Evolutionary conservation across 1,284 basidiomycete species (phyloP).

Genomic region (Tilletia setariae): DNA sequence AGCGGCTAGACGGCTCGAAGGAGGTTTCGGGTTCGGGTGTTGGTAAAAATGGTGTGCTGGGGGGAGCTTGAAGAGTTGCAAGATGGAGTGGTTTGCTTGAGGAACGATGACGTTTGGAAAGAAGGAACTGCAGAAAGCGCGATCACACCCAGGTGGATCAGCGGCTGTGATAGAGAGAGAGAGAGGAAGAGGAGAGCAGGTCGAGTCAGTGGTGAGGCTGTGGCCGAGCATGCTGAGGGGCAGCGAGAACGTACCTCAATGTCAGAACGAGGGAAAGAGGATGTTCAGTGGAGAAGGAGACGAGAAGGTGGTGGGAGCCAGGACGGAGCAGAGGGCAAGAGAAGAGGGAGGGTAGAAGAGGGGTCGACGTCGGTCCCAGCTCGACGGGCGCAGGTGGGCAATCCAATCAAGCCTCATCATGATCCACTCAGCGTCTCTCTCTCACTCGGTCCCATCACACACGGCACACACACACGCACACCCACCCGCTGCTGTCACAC

Average conservation of each 20-base stretch:
- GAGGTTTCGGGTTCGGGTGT: neutral
- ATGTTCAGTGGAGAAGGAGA: too few relatives aligned
- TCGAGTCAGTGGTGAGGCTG: neutral
- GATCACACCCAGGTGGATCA: constrained; percentile 11
- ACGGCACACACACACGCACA: too few relatives aligned
- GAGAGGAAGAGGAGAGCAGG: neutral
- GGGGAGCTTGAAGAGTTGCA: neutral
- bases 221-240: neutral
- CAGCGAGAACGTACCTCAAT: neutral
- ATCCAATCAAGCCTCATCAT: too few relatives aligned
- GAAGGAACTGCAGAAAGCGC: neutral
- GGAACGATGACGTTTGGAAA: neutral
- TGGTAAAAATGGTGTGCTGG: neutral
- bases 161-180: neutral
- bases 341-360: too few relatives aligned
- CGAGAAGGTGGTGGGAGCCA: too few relatives aligned
- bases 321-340: too few relatives aligned
- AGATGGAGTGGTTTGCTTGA: neutral
- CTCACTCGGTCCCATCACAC: too few relatives aligned
- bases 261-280: too few relatives aligned
- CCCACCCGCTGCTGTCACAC: too few relatives aligned
- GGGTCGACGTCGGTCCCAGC: too few relatives aligned
- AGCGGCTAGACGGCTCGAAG: constrained; percentile 1
- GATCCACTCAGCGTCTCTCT: too few relatives aligned
- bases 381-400: too few relatives aligned